Percentiles rank a stretch among this genome's conserved stretches.
Evolutionary conservation across 176 grass and related monocot species (phyloP).

Genomic region (Saccharum officinarum): DNA sequence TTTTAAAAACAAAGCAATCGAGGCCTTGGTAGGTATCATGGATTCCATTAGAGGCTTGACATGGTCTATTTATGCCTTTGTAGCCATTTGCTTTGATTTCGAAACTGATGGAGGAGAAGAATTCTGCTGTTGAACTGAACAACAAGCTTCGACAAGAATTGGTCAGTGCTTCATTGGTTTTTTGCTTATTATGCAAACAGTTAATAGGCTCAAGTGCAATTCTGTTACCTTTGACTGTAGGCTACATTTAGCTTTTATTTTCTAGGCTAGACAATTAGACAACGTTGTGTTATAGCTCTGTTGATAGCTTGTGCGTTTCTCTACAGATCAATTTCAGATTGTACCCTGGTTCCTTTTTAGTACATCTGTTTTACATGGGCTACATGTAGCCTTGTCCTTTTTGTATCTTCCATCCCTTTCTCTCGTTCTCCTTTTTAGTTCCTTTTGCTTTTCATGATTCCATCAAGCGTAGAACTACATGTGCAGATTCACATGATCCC

Average conservation of each 20-base stretch:
- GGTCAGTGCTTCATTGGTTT: conserved; percentile 49
- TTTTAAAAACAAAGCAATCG: not conserved
- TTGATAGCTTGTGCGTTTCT: not conserved
- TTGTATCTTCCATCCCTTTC: not conserved
- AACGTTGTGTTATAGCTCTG: not conserved
- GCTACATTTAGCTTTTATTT: not conserved
- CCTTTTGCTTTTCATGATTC: conserved; percentile 11
- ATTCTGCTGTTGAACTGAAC: conserved; percentile 63
- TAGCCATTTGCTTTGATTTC: conserved; percentile 57
- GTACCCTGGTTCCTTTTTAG: not conserved
- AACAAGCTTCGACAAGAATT: conserved; percentile 74
- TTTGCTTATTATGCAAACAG: conserved; percentile 28
- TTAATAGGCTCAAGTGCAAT: not conserved
- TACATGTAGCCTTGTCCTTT: not conserved
- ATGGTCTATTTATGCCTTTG: conserved; percentile 26
- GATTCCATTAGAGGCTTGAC: conserved; percentile 20
- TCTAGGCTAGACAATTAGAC: not conserved
- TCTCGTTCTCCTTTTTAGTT: not conserved
- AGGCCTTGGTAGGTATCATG: not conserved
- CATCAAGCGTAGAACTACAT: not conserved
- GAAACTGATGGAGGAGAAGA: conserved; percentile 72
- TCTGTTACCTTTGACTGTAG: not conserved
- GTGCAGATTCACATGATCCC: not conserved
- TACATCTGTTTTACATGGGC: conserved; percentile 1
- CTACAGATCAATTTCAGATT: not conserved